A percentile compares a stretch with the other conserved stretches of the same genome.
These are phyloP conservation scores for Syncephalastrum sp. DNA, from an alignment of 371 early-diverging fungal genomes.

Conservation along the genomic window DNA sequence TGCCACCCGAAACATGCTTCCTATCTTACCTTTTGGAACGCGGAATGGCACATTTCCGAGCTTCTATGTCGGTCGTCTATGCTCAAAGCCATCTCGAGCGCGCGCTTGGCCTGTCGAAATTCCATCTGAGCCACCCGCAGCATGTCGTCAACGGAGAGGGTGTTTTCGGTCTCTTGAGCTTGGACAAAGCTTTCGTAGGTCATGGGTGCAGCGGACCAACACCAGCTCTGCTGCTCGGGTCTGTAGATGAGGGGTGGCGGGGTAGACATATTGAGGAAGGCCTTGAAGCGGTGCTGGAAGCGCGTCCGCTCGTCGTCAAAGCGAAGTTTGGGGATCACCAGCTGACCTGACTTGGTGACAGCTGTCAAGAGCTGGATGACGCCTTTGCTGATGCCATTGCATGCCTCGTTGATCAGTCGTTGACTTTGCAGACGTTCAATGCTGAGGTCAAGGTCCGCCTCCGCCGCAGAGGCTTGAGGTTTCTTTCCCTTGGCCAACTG, in stretches of 20 bases:
- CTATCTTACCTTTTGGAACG: constrained; percentile 39
- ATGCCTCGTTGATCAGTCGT: too few relatives aligned
- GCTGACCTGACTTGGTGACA: constrained; percentile 28
- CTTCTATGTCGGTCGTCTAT: constrained; percentile 25
- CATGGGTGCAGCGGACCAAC: neutral
- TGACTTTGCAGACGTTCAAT: too few relatives aligned
- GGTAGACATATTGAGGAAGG: constrained; percentile 46
- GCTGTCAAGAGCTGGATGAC: too few relatives aligned
- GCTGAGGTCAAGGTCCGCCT: too few relatives aligned
- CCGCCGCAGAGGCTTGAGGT: too few relatives aligned
- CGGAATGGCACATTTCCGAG: constrained; percentile 44
- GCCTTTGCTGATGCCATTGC: too few relatives aligned
- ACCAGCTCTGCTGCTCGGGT: too few relatives aligned
- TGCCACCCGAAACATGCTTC: neutral
- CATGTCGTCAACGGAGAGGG: constrained; percentile 27
- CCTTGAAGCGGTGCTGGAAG: constrained; percentile 61
- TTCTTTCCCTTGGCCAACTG: too few relatives aligned
- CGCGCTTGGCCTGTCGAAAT: constrained; percentile 30
- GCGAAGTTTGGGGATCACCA: constrained; percentile 33
- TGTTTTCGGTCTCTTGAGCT: constrained; percentile 8
- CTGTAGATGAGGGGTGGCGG: constrained; percentile 37
- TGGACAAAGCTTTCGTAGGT: constrained; percentile 27
- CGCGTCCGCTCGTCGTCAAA: constrained; percentile 59
- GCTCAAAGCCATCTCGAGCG: constrained; percentile 24
- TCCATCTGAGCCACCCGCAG: constrained; percentile 23